A percentile compares a stretch with the other conserved stretches of the same genome.
These are phyloP conservation scores for Thraustotheca clavata DNA, from an alignment of 352 stramenopile genomes.

Conservation along the genomic window DNA sequence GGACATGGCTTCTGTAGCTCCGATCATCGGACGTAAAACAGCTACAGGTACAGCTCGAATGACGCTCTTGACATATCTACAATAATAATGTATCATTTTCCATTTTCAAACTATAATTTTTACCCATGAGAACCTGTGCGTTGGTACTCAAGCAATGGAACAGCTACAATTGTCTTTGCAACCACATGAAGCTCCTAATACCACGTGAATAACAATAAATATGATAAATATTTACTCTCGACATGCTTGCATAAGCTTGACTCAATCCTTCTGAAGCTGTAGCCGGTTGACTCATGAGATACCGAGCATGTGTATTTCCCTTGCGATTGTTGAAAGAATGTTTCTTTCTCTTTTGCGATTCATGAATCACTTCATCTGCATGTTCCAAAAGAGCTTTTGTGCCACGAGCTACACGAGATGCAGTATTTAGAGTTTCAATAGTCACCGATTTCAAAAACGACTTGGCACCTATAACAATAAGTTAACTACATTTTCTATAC, in stretches of 20 bases:
- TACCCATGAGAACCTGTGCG: slow-evolving; percentile 84
- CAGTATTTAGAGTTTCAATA: slow-evolving; percentile 81
- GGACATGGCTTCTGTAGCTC: slow-evolving; percentile 73
- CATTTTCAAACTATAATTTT: not conserved
- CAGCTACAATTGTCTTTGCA: slow-evolving; percentile 82
- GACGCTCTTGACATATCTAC: slow-evolving; percentile 53
- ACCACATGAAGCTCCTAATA: slow-evolving; percentile 60
- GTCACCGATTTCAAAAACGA: slow-evolving; percentile 84
- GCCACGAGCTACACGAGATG: slow-evolving; percentile 70
- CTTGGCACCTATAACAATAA: slow-evolving; percentile 33
- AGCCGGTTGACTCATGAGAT: slow-evolving; percentile 69
- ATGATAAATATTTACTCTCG: slow-evolving; percentile 24
- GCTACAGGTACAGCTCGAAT: slow-evolving; percentile 82
- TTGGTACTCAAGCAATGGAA: slow-evolving; percentile 86
- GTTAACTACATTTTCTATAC: not conserved
- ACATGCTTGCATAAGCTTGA: slow-evolving; percentile 79
- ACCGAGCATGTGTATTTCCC: slow-evolving; percentile 32
- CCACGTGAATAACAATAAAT: not conserved
- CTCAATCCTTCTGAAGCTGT: slow-evolving; percentile 73
- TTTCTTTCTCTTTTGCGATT: slow-evolving; percentile 20
- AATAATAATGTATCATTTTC: not conserved
- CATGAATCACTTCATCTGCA: slow-evolving; percentile 69
- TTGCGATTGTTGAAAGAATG: slow-evolving; percentile 7
- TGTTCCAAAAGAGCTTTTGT: slow-evolving; percentile 76
- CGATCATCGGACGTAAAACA: slow-evolving; percentile 81